These are phyloP conservation scores for Buxus sempervirens DNA, from an alignment of 164 flowering plant species.

Conservation along the genomic window DNA sequence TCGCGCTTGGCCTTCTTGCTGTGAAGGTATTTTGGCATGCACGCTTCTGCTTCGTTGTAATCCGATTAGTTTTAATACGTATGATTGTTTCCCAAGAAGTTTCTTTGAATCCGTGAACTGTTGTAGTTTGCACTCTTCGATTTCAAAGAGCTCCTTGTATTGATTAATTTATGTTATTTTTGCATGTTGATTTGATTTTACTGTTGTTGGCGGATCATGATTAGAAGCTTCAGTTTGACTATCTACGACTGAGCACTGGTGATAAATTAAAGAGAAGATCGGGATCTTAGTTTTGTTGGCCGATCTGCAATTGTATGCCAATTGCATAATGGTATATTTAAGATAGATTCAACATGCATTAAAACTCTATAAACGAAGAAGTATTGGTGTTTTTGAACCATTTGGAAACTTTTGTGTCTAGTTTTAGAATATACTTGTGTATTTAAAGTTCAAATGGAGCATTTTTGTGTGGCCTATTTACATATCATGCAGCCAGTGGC, in stretches of 20 bases:
- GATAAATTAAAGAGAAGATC: no score
- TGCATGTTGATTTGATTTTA: no score
- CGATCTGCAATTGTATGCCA: no score
- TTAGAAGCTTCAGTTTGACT: no score
- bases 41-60: neutral
- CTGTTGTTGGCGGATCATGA: neutral
- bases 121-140: neutral
- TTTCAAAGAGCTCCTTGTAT: neutral
- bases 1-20: constrained; percentile 83
- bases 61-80: neutral
- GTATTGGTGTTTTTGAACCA: neutral
- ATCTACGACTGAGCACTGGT: neutral
- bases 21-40: constrained; percentile 50
- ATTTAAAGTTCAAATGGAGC: neutral
- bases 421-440: neutral
- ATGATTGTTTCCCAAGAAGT: neutral
- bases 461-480: neutral
- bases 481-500: neutral
- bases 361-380: no score
- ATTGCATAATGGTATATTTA: no score
- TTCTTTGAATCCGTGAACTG: neutral
- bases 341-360: no score
- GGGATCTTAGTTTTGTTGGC: no score
- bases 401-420: neutral
- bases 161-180: no score